These are phyloP conservation scores for Pleurotus citrinopileatus DNA, from an alignment of 768 basidiomycete genomes.

Conservation along the genomic window DNA sequence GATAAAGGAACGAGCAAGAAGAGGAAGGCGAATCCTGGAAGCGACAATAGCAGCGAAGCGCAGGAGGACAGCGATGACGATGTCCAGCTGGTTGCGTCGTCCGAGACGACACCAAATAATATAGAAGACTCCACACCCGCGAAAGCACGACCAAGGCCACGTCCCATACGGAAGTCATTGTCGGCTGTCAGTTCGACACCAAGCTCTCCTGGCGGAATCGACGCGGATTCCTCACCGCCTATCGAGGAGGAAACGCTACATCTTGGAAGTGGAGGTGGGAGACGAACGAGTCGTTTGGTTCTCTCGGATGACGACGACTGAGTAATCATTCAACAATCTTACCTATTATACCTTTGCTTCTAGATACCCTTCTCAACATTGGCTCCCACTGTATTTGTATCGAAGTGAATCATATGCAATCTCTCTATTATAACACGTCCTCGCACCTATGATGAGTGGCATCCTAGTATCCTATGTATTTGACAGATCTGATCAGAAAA, in stretches of 20 bases:
- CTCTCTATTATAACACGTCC: too few relatives aligned
- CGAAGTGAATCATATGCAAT: too few relatives aligned
- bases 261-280: background rate
- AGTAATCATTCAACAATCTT: background rate
- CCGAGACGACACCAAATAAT: slow-evolving; percentile 11
- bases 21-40: slow-evolving; percentile 18
- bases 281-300: slow-evolving; percentile 13
- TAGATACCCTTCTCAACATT: background rate
- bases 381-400: background rate
- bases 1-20: slow-evolving; percentile 29
- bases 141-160: background rate
- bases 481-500: too few relatives aligned
- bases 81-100: slow-evolving; percentile 22
- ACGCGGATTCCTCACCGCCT: background rate
- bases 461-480: too few relatives aligned
- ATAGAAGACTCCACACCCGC: slow-evolving; percentile 12
- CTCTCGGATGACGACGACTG: slow-evolving; percentile 15
- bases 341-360: background rate
- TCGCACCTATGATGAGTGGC: too few relatives aligned
- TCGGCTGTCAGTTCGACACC: background rate
- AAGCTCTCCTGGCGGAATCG: background rate
- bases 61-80: slow-evolving; percentile 24
- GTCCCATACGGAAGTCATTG: slow-evolving; percentile 1
- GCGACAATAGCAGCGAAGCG: slow-evolving; percentile 17
- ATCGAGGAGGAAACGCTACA: background rate